phyloP scores from a whole-genome alignment of 371 early-diverging fungal genomes.

The Apophysomyces ossiformis region DNA sequence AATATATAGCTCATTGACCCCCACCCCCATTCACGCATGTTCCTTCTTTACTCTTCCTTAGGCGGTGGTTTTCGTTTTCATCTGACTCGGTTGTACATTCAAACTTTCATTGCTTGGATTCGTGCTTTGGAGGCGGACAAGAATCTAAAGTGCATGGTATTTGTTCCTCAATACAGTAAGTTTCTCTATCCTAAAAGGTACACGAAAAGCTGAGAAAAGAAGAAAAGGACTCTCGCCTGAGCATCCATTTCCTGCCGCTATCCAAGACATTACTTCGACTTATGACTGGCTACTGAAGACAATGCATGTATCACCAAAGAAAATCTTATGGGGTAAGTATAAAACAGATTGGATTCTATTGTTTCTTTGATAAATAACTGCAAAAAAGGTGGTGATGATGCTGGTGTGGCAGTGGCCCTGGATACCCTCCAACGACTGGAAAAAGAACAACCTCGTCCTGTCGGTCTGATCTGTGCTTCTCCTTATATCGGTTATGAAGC shows the following conservation, averaged over 20 bases:
- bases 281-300: slow-evolving; percentile 37
- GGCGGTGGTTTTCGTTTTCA: slow-evolving; percentile 51
- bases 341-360: neutral
- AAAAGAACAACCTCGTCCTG: slow-evolving; percentile 23
- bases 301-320: slow-evolving; percentile 25
- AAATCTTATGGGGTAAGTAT: slow-evolving; percentile 15
- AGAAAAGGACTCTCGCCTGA: slow-evolving; percentile 20
- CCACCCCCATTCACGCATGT: neutral
- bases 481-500: slow-evolving; percentile 53
- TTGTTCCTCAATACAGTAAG: slow-evolving; percentile 47
- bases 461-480: slow-evolving; percentile 40
- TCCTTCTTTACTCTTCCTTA: slow-evolving; percentile 2
- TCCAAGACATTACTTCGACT: slow-evolving; percentile 33
- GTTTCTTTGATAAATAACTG: neutral
- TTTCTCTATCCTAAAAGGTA: no score
- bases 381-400: slow-evolving; percentile 40
- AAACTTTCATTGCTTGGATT: slow-evolving; percentile 41
- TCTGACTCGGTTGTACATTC: slow-evolving; percentile 35
- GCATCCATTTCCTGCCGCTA: slow-evolving; percentile 34
- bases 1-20: neutral
- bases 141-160: slow-evolving; percentile 38
- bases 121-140: slow-evolving; percentile 44
- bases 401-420: slow-evolving; percentile 40
- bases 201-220: no score
- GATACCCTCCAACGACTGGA: slow-evolving; percentile 30